Conservation (phyloP, 345 rosid species). For the Pistacia integerrima region DNA sequence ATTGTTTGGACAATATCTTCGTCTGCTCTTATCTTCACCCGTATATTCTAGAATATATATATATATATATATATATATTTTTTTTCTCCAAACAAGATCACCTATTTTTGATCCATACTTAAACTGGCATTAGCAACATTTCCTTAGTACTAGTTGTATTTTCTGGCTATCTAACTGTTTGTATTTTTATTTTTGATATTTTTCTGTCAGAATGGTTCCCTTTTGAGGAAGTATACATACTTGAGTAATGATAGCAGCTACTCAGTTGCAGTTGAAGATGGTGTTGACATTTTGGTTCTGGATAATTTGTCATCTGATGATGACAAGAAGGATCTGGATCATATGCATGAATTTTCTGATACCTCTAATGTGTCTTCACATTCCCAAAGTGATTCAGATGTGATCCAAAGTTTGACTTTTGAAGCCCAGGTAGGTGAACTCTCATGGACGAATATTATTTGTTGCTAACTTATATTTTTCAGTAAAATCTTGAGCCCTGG, state of each 20-base stretch:
- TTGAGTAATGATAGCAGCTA: constrained; percentile 94
- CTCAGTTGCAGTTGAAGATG: constrained; percentile 77
- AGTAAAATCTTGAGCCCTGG: too few relatives aligned
- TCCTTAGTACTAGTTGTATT: constrained; percentile 8
- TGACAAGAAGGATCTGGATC: constrained; percentile 43
- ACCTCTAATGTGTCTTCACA: constrained; percentile 36
- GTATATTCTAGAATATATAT: not conserved
- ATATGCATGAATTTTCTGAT: constrained; percentile 40
- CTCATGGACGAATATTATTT: not conserved
- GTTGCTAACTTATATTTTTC: too few relatives aligned
- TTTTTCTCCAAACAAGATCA: not conserved
- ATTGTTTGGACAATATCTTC: constrained; percentile 1
- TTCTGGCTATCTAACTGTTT: not conserved
- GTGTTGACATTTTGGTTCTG: constrained; percentile 69
- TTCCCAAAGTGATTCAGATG: constrained; percentile 43
- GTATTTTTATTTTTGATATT: not conserved
- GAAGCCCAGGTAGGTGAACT: constrained; percentile 78
- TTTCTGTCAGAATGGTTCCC: constrained; percentile 73
- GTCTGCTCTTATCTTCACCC: not conserved
- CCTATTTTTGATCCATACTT: not conserved
- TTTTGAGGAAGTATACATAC: constrained; percentile 81
- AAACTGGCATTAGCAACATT: not conserved
- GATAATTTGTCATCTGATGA: constrained; percentile 51
- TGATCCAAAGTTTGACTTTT: constrained; percentile 68
- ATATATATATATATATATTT: too few relatives aligned